Evolutionary conservation across 1,284 basidiomycete species (phyloP), one percentile per base, ranked within the genome.

Genomic region (Puccinia polysora): DNA sequence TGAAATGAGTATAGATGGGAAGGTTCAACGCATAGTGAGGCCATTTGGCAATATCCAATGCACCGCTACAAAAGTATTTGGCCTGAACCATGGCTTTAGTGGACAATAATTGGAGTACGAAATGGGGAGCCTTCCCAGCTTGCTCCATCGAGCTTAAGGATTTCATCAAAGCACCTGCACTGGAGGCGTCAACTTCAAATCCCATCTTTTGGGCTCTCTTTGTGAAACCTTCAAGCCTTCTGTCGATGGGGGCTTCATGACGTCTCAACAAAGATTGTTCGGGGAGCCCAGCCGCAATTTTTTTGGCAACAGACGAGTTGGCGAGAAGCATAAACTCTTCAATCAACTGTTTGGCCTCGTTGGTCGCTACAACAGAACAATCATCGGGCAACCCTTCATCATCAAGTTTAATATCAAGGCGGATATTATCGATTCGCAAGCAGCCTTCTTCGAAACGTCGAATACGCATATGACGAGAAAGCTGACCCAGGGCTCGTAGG

Each of bases 41-140:
- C 80, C 97, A 99, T 82, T 98, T 97, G 53, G 93, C 91, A 78
- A 98, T 98, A 81, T 99, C 96, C 76, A 98, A 84, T 91, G 97
- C 96, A 75, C 96, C 96, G 30, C 94, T 87, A 80, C 95, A 98
- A 86, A 97, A 98, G 82, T 98, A 97, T 80, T 94, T 94, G 75
- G 96, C 91, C 65, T 87, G 86, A 74, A 89, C 88, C 77, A 95
- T 96, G 20, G 91, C 87, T 81, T 96, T 97, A 79, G 86, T 88
- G 36, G 88, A 86, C 50, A 97, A 83, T 23, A 95, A 79, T 79
- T 93, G 87, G 23, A 97, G 83, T 32, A 91, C 84, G 40, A 72
- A 72, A 62, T 85, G 82, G 71, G 87, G 86, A 74, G 88, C 88
- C 70, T 85, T 85, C 14, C 87, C 85, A 76, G 95, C 87, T 53